These are phyloP conservation scores for Gossypium laxum DNA, from an alignment of 441 rosid species.

Conservation along the genomic window DNA sequence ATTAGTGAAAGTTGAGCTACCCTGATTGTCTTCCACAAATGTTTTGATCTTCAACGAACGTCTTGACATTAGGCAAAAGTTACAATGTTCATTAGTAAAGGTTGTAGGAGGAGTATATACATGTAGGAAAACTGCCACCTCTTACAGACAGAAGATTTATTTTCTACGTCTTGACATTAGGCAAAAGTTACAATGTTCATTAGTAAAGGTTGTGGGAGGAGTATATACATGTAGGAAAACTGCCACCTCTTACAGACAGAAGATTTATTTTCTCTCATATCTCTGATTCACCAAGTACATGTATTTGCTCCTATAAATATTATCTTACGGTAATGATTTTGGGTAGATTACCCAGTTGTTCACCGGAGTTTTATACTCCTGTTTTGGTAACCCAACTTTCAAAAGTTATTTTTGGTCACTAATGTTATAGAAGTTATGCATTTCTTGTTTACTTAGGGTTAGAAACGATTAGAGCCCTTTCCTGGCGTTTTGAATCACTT, in stretches of 20 bases:
- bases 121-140: not conserved
- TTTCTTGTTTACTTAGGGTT: not conserved
- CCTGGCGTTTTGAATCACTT: not conserved
- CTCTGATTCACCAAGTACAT: not conserved
- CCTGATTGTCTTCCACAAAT: not conserved
- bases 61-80: not conserved
- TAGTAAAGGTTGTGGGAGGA: not conserved
- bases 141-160: not conserved
- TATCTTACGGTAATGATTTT: not conserved
- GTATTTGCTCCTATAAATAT: not conserved
- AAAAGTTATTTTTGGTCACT: not conserved
- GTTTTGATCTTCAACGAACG: not conserved
- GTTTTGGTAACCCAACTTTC: not conserved
- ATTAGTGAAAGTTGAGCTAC: not conserved
- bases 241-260: not conserved
- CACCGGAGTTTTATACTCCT: not conserved
- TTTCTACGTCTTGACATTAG: not conserved
- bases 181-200: not conserved
- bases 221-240: not conserved
- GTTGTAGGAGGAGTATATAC: not conserved
- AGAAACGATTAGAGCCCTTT: not conserved
- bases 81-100: not conserved
- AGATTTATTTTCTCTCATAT: not conserved
- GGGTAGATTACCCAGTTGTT: not conserved
- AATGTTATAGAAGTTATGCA: not conserved